Conservation (phyloP, 495 filamentous ascomycete species). For the Aspergillus taichungensis region DNA sequence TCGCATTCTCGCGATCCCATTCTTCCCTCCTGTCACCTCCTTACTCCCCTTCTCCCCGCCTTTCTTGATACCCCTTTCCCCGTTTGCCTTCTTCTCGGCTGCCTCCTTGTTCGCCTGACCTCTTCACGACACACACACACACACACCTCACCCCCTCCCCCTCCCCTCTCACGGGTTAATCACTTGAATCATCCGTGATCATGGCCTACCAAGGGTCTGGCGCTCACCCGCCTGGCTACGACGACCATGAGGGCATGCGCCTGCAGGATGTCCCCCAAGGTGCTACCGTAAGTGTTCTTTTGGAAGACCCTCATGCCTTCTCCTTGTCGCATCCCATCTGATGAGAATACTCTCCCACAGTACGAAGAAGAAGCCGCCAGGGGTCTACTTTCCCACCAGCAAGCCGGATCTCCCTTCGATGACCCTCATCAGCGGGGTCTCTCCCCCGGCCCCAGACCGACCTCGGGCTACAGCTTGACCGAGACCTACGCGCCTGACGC, state of each 20-base stretch:
- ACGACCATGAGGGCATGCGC: conserved; percentile 50
- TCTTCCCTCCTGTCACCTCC: conserved; percentile 10
- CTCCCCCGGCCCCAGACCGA: conserved; percentile 42
- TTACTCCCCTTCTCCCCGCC: conserved; percentile 14
- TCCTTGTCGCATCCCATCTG: not conserved
- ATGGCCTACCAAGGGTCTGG: conserved; percentile 47
- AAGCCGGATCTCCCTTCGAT: conserved; percentile 59
- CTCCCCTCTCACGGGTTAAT: conserved; percentile 2
- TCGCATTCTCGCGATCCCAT: conserved; percentile 16
- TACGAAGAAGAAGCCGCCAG: conserved; percentile 69
- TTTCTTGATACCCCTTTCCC: conserved; percentile 16
- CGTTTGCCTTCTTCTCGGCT: conserved; percentile 13
- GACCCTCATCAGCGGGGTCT: conserved; percentile 51
- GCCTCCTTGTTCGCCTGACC: conserved; percentile 4
- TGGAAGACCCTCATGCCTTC: too few species aligned
- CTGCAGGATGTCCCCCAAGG: conserved; percentile 56
- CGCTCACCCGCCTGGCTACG: conserved; percentile 28
- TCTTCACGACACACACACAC: conserved; percentile 6
- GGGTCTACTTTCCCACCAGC: conserved; percentile 61
- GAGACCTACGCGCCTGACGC: conserved; percentile 73
- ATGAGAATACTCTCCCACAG: conserved; percentile 5
- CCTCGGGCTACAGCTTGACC: conserved; percentile 74
- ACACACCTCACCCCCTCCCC: conserved; percentile 6
- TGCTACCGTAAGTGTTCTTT: conserved; percentile 44
- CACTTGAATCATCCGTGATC: conserved; percentile 8